Evolutionary conservation across 208 protist species (phyloP).

Genomic region (Trypanosoma boissoni): DNA sequence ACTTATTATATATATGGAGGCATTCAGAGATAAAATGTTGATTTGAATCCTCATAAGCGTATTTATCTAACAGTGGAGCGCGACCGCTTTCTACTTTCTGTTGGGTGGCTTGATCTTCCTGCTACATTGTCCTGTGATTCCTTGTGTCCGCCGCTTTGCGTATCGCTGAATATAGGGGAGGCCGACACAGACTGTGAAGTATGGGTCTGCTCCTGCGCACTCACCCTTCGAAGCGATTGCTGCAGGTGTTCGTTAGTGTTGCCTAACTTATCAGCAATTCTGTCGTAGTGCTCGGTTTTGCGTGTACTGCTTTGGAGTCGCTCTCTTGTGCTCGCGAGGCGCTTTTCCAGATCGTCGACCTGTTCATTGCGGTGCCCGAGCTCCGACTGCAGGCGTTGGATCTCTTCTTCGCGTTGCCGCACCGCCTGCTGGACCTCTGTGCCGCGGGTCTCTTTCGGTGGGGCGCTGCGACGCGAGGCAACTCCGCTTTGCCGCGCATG

Average conservation of each 20-base stretch:
- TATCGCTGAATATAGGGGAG: neutral
- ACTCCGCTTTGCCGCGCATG: too few species aligned
- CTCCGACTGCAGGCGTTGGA: conserved; percentile 21
- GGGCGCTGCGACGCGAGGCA: neutral
- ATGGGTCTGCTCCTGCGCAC: neutral
- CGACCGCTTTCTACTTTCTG: too few species aligned
- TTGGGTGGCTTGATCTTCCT: too few species aligned
- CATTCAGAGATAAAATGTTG: too few species aligned
- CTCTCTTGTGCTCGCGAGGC: neutral
- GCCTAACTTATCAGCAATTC: conserved; percentile 2
- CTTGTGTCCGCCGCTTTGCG: too few species aligned
- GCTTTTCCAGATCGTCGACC: conserved; percentile 15
- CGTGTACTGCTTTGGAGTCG: conserved; percentile 6
- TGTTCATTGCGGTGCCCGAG: conserved; percentile 9
- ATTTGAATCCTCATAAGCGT: too few species aligned
- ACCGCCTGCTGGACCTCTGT: conserved; percentile 29
- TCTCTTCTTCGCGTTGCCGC: conserved; percentile 26
- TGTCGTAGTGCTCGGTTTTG: conserved; percentile 11
- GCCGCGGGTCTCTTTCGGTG: neutral
- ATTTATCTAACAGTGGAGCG: too few species aligned
- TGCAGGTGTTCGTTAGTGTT: conserved; percentile 7
- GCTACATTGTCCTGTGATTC: too few species aligned
- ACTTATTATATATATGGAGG: too few species aligned
- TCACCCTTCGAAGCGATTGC: conserved; percentile 1
- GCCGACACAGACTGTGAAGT: neutral